phyloP scores from a whole-genome alignment of 2,329 filamentous ascomycete genomes.

The Trichophyton benhamiae region DNA sequence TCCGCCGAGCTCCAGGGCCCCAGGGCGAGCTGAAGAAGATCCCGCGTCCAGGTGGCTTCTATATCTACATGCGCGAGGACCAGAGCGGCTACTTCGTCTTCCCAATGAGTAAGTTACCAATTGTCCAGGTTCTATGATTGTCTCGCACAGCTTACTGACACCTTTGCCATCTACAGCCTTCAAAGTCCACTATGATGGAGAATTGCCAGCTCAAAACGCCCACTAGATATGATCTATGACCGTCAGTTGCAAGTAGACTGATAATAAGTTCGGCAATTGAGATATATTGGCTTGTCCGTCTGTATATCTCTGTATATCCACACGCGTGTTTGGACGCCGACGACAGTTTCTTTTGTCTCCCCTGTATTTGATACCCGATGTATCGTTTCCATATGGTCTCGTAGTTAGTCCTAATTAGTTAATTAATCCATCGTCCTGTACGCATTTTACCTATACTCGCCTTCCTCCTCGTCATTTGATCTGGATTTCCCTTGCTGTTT shows the following conservation, averaged over 20 bases:
- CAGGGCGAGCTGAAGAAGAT: constrained; percentile 39
- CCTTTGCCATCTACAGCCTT: constrained; percentile 22
- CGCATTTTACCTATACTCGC: too few relatives aligned
- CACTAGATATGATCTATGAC: background rate
- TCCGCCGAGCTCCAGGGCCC: constrained; percentile 36
- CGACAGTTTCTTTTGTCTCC: background rate
- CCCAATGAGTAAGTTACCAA: constrained; percentile 33
- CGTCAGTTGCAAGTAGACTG: background rate
- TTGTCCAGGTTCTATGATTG: background rate
- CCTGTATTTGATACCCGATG: background rate
- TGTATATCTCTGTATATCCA: background rate
- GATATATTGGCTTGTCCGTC: background rate
- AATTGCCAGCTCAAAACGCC: constrained; percentile 15
- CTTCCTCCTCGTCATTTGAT: background rate
- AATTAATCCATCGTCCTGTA: background rate
- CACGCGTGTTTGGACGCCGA: background rate
- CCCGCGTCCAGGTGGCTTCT: constrained; percentile 36
- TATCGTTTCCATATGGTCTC: background rate
- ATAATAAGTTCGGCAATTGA: background rate
- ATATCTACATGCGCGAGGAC: constrained; percentile 40
- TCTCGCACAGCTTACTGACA: constrained; percentile 12
- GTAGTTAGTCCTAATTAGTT: background rate
- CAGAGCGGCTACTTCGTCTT: constrained; percentile 39
- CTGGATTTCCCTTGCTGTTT: background rate
- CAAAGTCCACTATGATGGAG: constrained; percentile 35